These are phyloP conservation scores for Psilocybe cyanescens DNA, from an alignment of 768 basidiomycete genomes.

Conservation along the genomic window DNA sequence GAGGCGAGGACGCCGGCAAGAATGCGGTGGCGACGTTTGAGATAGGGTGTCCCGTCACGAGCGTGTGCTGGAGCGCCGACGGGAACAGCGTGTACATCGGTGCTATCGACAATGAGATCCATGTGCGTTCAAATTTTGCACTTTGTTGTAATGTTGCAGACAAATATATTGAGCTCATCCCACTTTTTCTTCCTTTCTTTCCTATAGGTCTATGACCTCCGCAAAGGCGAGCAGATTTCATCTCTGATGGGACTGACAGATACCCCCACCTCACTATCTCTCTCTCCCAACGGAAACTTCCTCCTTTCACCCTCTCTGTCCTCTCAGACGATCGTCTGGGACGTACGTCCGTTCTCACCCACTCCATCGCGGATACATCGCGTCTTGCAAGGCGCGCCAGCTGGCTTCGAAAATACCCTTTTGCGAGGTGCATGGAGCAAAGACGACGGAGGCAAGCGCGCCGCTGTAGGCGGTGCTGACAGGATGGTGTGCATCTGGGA, in stretches of 20 bases:
- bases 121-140: conserved; percentile 56
- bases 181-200: conserved; percentile 6
- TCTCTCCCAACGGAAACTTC: conserved; percentile 88
- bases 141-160: not conserved
- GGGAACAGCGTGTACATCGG: conserved; percentile 90
- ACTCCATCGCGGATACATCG: conserved; percentile 83
- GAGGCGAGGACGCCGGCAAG: conserved; percentile 74
- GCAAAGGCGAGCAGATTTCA: conserved; percentile 83
- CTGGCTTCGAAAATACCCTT: conserved; percentile 91
- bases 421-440: conserved; percentile 88
- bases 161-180: not conserved
- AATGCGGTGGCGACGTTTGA: conserved; percentile 80
- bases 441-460: conserved; percentile 79
- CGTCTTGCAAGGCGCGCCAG: conserved; percentile 80
- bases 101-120: conserved; percentile 94
- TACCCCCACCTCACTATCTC: conserved; percentile 89
- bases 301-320: conserved; percentile 92
- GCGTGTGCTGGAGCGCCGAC: conserved; percentile 92
- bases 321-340: conserved; percentile 87
- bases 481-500: conserved; percentile 89
- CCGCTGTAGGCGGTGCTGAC: conserved; percentile 90
- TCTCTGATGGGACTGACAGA: conserved; percentile 86
- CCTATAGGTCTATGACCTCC: conserved; percentile 82
- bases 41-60: conserved; percentile 87
- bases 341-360: conserved; percentile 92